These are phyloP conservation scores for Hexamita inflata DNA, from an alignment of 208 protist genomes.

Conservation along the genomic window DNA sequence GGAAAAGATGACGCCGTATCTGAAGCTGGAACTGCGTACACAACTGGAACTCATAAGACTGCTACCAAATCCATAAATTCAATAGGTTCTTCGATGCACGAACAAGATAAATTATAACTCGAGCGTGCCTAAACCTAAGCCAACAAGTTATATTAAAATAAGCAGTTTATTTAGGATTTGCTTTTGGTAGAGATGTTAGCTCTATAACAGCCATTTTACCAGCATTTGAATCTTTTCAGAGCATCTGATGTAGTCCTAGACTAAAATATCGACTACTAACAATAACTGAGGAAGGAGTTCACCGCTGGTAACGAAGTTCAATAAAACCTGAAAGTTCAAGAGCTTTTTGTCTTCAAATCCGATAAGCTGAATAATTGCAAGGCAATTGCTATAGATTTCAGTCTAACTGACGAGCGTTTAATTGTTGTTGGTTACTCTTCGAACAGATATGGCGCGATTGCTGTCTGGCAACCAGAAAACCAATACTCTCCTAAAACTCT, in stretches of 20 bases:
- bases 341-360: neutral
- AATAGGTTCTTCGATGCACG: no score
- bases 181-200: constrained; percentile 1
- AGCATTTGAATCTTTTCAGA: no score
- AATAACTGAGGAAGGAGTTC: neutral
- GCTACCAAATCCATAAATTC: no score
- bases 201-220: no score
- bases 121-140: no score
- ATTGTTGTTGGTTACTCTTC: neutral
- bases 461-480: constrained; percentile 14
- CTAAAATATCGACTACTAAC: neutral
- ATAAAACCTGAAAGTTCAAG: neutral
- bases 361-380: neutral
- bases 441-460: constrained; percentile 7
- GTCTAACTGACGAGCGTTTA: constrained; percentile 11
- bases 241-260: no score
- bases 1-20: constrained; percentile 17
- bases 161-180: neutral
- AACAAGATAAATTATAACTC: no score
- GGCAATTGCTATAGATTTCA: constrained; percentile 3
- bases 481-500: neutral
- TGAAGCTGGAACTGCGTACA: constrained; percentile 15
- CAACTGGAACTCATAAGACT: constrained; percentile 13
- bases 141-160: no score
- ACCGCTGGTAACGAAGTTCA: neutral